A percentile compares a stretch with the other conserved stretches of the same genome.
These are phyloP conservation scores for Aaosphaeria pasadenensis DNA, from an alignment of 2,329 filamentous ascomycete species.

Conservation along the genomic window DNA sequence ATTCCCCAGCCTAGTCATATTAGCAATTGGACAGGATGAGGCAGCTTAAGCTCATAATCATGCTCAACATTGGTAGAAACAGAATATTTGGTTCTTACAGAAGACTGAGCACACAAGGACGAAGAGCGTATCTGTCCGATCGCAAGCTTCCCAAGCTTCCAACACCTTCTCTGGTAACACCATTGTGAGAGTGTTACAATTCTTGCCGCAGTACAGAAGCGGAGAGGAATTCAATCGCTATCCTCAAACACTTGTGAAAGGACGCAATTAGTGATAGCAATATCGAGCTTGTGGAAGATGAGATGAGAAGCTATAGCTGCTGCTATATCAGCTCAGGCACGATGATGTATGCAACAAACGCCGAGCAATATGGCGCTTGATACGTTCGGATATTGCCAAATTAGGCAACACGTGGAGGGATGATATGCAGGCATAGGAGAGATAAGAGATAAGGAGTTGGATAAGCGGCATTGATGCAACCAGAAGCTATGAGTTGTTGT, in stretches of 20 bases:
- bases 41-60: not conserved
- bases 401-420: no score
- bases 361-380: no score
- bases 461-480: no score
- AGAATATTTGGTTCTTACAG: conserved; percentile 23
- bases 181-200: conserved; percentile 9
- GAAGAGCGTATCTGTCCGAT: conserved; percentile 52
- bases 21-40: not conserved
- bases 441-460: no score
- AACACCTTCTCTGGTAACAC: conserved; percentile 24
- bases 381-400: no score
- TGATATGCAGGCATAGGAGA: no score
- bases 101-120: conserved; percentile 52
- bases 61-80: not conserved
- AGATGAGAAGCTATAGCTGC: not conserved
- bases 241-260: no score
- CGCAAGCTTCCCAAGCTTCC: conserved; percentile 50
- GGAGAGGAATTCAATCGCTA: no score
- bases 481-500: no score
- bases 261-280: not conserved
- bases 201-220: not conserved
- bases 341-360: no score
- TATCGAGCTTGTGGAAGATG: not conserved
- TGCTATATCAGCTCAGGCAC: no score
- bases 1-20: conserved; percentile 44